Evolutionary conservation across 306 rosid species (phyloP), one percentile per base, ranked within the genome.

Genomic region (Trifolium repens): DNA sequence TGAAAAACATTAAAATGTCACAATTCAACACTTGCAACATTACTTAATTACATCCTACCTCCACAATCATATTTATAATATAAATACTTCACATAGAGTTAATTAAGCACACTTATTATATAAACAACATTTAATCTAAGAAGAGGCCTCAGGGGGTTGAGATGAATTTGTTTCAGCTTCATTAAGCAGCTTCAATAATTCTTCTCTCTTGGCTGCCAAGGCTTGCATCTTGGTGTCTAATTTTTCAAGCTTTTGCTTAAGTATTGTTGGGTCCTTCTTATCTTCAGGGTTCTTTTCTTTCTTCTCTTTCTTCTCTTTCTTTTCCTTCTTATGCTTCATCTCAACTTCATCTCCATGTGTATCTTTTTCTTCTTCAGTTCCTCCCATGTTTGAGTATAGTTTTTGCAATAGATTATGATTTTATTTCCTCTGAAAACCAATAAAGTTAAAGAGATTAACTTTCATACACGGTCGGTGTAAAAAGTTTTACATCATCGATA

Each of bases 201-300:
- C 90, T 63, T 86, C 85, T 64, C 34, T 86, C 88, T 88, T 90
- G 0, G 78, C 79, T 19, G 8, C 46, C 53, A 90, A 47, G 0
- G 69, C 92, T 64, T 86, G 88, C 14, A 88, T 86, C 67, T 90
- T 86, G 30, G 81, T 0, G 2, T 90, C 92, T 61, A 88, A 37
- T 76, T 86, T 88, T 55, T 84, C 89, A 57, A 90, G 91, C 84
- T 87, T 88, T 68, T 73, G 82, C 75, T 72, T 85, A 26, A 91
- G 81, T 67, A 76, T 91, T 27, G 59, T 7, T 4, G 89, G 89
- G 30, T 91, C 93, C 7, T 59, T 91, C 55, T 74, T 82, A 55
- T 88, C 91, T 69, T 80, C 89, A 16, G 93, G 93, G 72, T 82
- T 79, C 82, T 87, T 88, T 13, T 86, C 69, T 80, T 89, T 86